Evolutionary conservation across 2,329 filamentous ascomycete species (phyloP), one percentile per base, ranked within the genome.

Genomic region (Thermothelomyces thermophilus): DNA sequence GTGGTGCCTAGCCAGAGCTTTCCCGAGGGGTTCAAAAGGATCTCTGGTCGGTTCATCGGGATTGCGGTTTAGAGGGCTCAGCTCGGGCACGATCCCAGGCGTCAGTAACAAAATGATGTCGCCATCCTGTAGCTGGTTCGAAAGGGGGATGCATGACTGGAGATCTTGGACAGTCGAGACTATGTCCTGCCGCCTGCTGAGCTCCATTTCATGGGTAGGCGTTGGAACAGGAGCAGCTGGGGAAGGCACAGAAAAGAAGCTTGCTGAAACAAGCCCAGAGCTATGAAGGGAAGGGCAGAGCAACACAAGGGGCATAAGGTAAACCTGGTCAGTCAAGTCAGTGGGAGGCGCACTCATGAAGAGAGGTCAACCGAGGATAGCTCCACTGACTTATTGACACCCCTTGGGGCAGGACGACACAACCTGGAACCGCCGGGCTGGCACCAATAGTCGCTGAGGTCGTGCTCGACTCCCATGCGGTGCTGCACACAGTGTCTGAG

Each of bases 11-110:
- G 80, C 77, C 42, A 90, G 65, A 39, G 80, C 76, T 54, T 76
- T 74, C 17, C 86, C 86, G 16, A 90, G 70, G 13, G 77, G 74
- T 64, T 90, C 85, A 61, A 90, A 90, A 0, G 86, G 86, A 62
- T 90, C 86, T 37, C 49, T 53, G 4, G 57, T 33, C n/a, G 50
- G 42, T 14, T 17, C 20, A 16, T 50, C 19, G 40, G 55, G 59
- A 68, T 72, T 39, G 65, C 66, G 13, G 52, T 71, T 69, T 39
- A 66, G 60, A 39, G 68, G 58, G 56, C 67, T 57, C 66, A 70
- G 54, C 68, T 62, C 41, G 72, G 77, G 57, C 19, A 72, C 63
- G 30, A 78, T 73, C 22, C 76, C 73, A 1, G 81, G 80, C 5
- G 82, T 82, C 30, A 84, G 64, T 41, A 83, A 74, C 44, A 86